A percentile compares a stretch with the other conserved stretches of the same genome.
These are phyloP conservation scores for Xylaria sp. DNA, from an alignment of 2,329 filamentous ascomycete genomes.

Conservation along the genomic window DNA sequence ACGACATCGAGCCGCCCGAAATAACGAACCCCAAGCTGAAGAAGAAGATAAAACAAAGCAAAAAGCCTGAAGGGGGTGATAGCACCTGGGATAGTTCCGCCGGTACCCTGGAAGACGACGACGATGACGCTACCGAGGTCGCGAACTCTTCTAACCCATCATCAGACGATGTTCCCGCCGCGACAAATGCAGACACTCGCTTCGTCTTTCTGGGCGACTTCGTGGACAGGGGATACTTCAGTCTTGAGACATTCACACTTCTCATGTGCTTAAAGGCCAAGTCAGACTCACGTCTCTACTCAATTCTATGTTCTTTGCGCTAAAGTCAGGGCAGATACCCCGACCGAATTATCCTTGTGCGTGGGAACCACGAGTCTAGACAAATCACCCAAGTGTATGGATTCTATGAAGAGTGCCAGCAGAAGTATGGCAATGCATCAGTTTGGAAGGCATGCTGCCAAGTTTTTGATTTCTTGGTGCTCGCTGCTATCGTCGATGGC, in stretches of 20 bases:
- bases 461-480: conserved; percentile 97
- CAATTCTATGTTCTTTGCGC: neutral
- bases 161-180: conserved; percentile 40
- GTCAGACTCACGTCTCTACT: conserved; percentile 52
- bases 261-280: conserved; percentile 92
- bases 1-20: conserved; percentile 90
- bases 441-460: conserved; percentile 99
- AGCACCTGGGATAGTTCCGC: conserved; percentile 61
- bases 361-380: conserved; percentile 96
- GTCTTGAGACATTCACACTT: conserved; percentile 95
- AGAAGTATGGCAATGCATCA: conserved; percentile 98
- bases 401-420: conserved; percentile 97
- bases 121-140: conserved; percentile 56
- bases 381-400: conserved; percentile 99
- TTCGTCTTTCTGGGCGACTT: conserved; percentile 84
- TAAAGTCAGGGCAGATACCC: conserved; percentile 77
- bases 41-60: conserved; percentile 81
- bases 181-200: conserved; percentile 60
- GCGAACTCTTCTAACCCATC: conserved; percentile 51
- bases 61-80: conserved; percentile 61
- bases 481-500: conserved; percentile 97
- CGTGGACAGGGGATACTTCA: conserved; percentile 97
- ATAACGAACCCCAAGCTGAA: conserved; percentile 89
- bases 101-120: conserved; percentile 61
- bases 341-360: conserved; percentile 92